Evolutionary conservation across 192 early-diverging fungal species (phyloP).

Genomic region (Chytriomyces sp.): DNA sequence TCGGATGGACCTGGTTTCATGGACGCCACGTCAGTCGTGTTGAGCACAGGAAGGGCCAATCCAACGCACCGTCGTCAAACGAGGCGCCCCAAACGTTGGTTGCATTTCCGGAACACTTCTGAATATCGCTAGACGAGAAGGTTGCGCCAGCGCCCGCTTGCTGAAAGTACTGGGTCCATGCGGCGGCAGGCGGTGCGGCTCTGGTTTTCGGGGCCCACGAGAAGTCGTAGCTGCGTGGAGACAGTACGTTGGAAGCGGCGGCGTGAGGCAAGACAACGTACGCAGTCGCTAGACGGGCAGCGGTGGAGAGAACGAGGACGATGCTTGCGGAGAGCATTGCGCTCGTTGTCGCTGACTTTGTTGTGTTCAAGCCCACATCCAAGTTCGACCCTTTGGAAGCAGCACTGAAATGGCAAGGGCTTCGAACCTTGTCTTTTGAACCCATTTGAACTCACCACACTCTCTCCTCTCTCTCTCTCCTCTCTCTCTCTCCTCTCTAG

Average conservation of each 20-base stretch:
- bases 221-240: too few relatives aligned
- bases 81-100: background rate
- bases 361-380: too few relatives aligned
- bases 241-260: too few relatives aligned
- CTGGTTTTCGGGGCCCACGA: background rate
- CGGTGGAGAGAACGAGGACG: too few relatives aligned
- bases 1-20: background rate
- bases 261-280: too few relatives aligned
- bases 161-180: background rate
- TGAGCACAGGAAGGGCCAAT: background rate
- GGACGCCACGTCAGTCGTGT: background rate
- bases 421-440: too few relatives aligned
- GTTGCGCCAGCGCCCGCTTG: background rate
- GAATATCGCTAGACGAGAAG: background rate
- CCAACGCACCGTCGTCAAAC: background rate
- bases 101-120: background rate
- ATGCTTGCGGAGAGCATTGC: too few relatives aligned
- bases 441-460: background rate
- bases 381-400: too few relatives aligned
- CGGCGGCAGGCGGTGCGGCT: background rate
- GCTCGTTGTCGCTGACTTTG: too few relatives aligned
- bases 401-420: too few relatives aligned
- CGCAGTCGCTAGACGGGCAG: too few relatives aligned
- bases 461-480: background rate
- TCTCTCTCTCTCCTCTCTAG: background rate